Conservation (phyloP, 148 eudicot species). For the Silene uniflora region DNA sequence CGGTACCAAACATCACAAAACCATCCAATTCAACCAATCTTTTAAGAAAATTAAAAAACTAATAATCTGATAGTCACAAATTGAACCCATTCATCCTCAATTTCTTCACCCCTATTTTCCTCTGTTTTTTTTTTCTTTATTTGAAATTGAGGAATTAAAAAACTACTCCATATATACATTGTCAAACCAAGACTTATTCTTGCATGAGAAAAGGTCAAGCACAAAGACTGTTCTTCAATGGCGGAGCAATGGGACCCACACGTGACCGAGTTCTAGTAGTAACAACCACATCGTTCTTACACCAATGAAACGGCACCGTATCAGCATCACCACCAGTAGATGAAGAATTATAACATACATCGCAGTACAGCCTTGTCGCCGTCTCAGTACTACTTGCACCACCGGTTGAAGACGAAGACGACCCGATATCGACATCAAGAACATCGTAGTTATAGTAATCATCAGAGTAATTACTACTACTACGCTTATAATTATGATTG, state of each 20-base stretch:
- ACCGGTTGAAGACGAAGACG: conserved; percentile 16
- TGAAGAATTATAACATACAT: conserved; percentile 29
- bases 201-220: not conserved
- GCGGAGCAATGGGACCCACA: conserved; percentile 55
- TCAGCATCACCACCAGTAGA: conserved; percentile 4
- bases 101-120: conserved; percentile 14
- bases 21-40: not conserved
- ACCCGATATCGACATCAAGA: not conserved
- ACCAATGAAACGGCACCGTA: conserved; percentile 46
- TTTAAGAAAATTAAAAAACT: too few relatives aligned
- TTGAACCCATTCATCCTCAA: not conserved
- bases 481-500: conserved; percentile 12
- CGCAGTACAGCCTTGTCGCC: conserved; percentile 25
- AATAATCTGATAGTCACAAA: not conserved
- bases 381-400: conserved; percentile 6
- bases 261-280: conserved; percentile 27
- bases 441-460: not conserved
- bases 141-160: not conserved
- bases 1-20: conserved; percentile 7
- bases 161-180: not conserved
- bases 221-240: conserved; percentile 14
- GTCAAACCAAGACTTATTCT: not conserved
- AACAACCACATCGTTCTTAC: conserved; percentile 41
- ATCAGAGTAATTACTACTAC: conserved; percentile 11
- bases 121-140: not conserved